A percentile compares a stretch with the other conserved stretches of the same genome.
Evolutionary conservation across 169 alveolate genomes (phyloP).

Genomic region (Cryptosporidium baileyi): DNA sequence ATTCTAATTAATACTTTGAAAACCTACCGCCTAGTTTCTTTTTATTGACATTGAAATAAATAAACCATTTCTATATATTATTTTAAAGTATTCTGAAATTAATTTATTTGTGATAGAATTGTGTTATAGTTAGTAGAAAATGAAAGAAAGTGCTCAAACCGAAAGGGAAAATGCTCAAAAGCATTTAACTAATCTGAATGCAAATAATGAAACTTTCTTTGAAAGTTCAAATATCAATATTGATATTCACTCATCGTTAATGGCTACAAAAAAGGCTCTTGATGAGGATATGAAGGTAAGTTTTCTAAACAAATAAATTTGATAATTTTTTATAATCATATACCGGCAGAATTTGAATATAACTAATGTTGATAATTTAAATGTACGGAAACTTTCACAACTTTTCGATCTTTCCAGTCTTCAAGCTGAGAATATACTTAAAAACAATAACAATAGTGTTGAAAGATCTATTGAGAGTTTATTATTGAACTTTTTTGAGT

Average conservation of each 20-base stretch:
- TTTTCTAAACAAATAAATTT: neutral
- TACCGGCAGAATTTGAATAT: slow-evolving; percentile 4
- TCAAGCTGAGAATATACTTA: slow-evolving; percentile 25
- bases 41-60: too few species aligned
- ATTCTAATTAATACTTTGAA: neutral
- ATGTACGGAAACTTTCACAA: slow-evolving; percentile 17
- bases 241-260: slow-evolving; percentile 20
- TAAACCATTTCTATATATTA: too few species aligned
- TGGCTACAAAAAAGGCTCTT: slow-evolving; percentile 42
- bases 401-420: neutral
- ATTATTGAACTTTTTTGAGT: slow-evolving; percentile 28
- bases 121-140: too few species aligned
- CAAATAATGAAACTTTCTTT: neutral
- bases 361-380: neutral
- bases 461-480: neutral
- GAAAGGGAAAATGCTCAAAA: slow-evolving; percentile 12
- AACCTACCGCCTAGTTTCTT: neutral
- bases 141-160: neutral
- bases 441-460: neutral
- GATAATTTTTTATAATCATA: neutral
- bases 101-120: too few species aligned
- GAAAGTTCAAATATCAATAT: neutral
- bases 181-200: slow-evolving; percentile 12
- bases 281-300: slow-evolving; percentile 69
- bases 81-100: neutral